Percentiles rank a stretch among this genome's conserved stretches.
Evolutionary conservation across 1,284 basidiomycete species (phyloP).

Genomic region (Malassezia furfur): DNA sequence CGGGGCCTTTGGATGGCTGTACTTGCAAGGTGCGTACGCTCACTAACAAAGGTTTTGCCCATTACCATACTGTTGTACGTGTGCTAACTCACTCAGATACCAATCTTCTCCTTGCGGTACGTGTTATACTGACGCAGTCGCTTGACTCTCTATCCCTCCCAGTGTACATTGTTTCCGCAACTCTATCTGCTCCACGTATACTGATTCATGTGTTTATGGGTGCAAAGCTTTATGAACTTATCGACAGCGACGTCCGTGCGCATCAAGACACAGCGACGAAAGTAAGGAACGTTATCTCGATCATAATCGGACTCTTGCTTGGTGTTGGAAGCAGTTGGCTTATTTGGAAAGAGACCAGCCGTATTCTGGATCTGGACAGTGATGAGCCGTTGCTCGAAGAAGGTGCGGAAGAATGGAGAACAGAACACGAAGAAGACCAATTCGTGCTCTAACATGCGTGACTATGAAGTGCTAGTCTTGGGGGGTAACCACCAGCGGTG

Average conservation of each 20-base stretch:
- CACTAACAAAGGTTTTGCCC: slow-evolving; percentile 26
- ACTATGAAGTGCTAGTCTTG: not conserved
- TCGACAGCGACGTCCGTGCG: slow-evolving; percentile 26
- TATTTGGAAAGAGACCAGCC: slow-evolving; percentile 9
- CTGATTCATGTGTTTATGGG: slow-evolving; percentile 42
- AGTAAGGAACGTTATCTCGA: slow-evolving; percentile 24
- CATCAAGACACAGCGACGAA: slow-evolving; percentile 22
- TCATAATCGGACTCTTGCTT: slow-evolving; percentile 15
- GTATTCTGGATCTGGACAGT: not conserved
- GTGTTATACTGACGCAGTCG: slow-evolving; percentile 11
- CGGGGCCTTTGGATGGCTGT: slow-evolving; percentile 32
- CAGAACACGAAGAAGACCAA: not conserved
- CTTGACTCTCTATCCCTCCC: slow-evolving; percentile 26
- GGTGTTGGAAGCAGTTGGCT: slow-evolving; percentile 5
- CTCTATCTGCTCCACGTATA: slow-evolving; percentile 38
- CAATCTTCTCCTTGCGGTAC: slow-evolving; percentile 25
- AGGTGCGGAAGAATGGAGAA: not conserved
- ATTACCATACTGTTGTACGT: slow-evolving; percentile 29
- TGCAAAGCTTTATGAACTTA: slow-evolving; percentile 31
- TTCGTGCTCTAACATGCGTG: slow-evolving; percentile 3
- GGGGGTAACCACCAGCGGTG: slow-evolving; percentile 8
- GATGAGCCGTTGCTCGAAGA: not conserved
- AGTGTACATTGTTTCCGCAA: slow-evolving; percentile 33
- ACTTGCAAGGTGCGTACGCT: slow-evolving; percentile 24
- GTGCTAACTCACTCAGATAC: slow-evolving; percentile 13